phyloP scores from a whole-genome alignment of 78 protist genomes.

The Cavenderia fasciculata region DNA sequence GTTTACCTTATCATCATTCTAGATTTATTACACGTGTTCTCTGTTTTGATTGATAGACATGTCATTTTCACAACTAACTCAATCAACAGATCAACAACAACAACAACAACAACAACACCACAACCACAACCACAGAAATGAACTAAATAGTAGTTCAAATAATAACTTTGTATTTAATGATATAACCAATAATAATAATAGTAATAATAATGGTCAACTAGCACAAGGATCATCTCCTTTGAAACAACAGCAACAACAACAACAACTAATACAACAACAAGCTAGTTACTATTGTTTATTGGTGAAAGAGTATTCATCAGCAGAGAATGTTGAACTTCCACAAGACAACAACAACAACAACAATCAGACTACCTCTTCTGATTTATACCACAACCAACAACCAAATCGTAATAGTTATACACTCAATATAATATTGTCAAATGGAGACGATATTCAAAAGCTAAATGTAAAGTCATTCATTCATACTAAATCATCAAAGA shows the following conservation, averaged over 20 bases:
- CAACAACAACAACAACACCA: not conserved
- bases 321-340: no score
- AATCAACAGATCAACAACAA: not conserved
- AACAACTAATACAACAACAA: no score
- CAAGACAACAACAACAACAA: not conserved
- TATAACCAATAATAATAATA: no score
- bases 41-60: no score
- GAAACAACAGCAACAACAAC: no score
- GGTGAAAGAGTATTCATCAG: slow-evolving; percentile 30
- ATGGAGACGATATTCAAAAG: slow-evolving; percentile 14
- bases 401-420: not conserved
- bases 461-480: slow-evolving; percentile 50
- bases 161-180: no score
- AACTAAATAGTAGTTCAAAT: no score
- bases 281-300: slow-evolving; percentile 30
- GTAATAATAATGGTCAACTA: no score
- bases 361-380: not conserved
- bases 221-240: no score
- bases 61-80: not conserved
- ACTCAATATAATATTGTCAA: slow-evolving; percentile 28
- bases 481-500: slow-evolving; percentile 10
- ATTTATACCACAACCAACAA: not conserved
- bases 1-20: no score
- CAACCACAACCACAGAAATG: not conserved
- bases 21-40: no score